A percentile compares a stretch with the other conserved stretches of the same genome.
Evolutionary conservation across 805 yeast species (phyloP).

Genomic region (Monosporozyma siamensis): DNA sequence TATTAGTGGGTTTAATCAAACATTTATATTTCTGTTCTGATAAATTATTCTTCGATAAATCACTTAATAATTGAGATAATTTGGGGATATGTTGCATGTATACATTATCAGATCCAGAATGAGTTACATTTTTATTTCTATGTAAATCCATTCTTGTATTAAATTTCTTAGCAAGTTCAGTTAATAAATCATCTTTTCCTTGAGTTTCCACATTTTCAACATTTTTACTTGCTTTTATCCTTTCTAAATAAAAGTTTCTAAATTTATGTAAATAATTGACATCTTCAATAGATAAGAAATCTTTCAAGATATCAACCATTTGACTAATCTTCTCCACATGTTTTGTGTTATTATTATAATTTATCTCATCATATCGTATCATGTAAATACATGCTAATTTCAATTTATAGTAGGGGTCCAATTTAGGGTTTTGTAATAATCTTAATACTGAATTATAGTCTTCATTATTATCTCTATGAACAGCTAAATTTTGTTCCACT

Average conservation of each 20-base stretch:
- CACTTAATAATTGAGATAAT: slow-evolving; percentile 33
- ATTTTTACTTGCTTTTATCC: background rate
- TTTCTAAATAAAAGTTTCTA: slow-evolving; percentile 26
- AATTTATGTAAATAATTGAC: slow-evolving; percentile 39
- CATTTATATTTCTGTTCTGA: slow-evolving; percentile 33
- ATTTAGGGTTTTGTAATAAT: slow-evolving; percentile 38
- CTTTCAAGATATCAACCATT: slow-evolving; percentile 33
- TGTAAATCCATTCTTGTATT: slow-evolving; percentile 25
- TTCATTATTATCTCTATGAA: slow-evolving; percentile 46
- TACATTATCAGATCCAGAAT: slow-evolving; percentile 44
- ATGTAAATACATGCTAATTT: slow-evolving; percentile 68
- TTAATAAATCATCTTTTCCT: slow-evolving; percentile 22
- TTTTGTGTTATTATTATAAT: slow-evolving; percentile 34
- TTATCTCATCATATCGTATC: slow-evolving; percentile 51
- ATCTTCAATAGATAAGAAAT: slow-evolving; percentile 32
- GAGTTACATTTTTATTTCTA: slow-evolving; percentile 24
- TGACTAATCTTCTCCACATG: slow-evolving; percentile 44
- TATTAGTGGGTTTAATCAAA: slow-evolving; percentile 3
- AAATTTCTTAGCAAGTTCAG: slow-evolving; percentile 28
- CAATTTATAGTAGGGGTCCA: slow-evolving; percentile 50
- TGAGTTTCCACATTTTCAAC: background rate
- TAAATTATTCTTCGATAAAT: slow-evolving; percentile 30
- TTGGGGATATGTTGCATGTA: slow-evolving; percentile 90
- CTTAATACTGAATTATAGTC: slow-evolving; percentile 51
- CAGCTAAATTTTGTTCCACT: slow-evolving; percentile 75